phyloP scores from a whole-genome alignment of 1,139 yeast species.

The Geotrichum klebahnii region DNA sequence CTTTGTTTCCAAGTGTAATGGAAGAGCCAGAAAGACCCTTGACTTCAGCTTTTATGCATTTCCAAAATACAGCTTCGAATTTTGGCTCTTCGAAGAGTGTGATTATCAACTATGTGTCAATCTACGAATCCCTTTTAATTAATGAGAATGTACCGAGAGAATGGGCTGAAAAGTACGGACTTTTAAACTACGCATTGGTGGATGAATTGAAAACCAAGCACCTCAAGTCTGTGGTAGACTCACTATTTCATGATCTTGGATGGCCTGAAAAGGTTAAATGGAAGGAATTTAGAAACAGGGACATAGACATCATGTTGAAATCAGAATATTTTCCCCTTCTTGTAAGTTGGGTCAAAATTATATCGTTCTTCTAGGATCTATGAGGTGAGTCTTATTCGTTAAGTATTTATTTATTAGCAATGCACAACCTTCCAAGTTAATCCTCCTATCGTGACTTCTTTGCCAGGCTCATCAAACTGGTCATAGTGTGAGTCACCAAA shows the following conservation, averaged over 20 bases:
- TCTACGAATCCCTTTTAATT: neutral
- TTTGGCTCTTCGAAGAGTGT: too few relatives aligned
- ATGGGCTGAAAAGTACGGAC: conserved; percentile 1
- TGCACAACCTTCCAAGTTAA: conserved; percentile 7
- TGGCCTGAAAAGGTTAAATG: conserved; percentile 15
- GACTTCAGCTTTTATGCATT: neutral
- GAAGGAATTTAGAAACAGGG: neutral
- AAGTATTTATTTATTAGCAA: neutral
- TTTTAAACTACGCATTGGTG: neutral
- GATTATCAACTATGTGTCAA: neutral
- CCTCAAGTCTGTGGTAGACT: neutral
- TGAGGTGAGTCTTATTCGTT: too few relatives aligned
- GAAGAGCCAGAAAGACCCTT: neutral
- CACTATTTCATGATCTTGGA: conserved; percentile 14
- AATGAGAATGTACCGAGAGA: neutral
- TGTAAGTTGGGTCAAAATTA: neutral
- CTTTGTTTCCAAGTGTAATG: conserved; percentile 3
- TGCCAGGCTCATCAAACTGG: neutral
- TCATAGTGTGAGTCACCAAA: neutral
- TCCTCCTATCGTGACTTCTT: neutral
- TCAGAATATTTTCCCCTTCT: neutral
- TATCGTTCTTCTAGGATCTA: neutral
- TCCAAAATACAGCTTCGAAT: too few relatives aligned
- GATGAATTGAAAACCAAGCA: neutral
- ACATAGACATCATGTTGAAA: neutral